phyloP scores from a whole-genome alignment of 2,329 filamentous ascomycete genomes.

The Penicillium sp. region DNA sequence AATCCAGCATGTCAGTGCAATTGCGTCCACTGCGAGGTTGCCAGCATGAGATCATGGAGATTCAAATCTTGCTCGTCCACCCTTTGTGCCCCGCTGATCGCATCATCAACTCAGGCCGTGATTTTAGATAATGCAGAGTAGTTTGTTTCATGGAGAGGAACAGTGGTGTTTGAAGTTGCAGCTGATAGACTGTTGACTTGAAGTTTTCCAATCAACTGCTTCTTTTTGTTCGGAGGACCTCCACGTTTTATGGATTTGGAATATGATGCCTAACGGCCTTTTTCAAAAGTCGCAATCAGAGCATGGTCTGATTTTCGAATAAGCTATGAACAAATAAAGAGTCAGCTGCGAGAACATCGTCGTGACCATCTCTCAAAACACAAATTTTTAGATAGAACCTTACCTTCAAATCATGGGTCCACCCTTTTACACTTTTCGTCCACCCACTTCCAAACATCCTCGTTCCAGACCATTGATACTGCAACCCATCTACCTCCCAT shows the following conservation, averaged over 20 bases:
- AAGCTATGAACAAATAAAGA: not conserved
- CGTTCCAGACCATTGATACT: not conserved
- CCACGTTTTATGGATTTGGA: not conserved
- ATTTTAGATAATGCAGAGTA: not conserved
- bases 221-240: not conserved
- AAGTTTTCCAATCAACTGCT: not conserved
- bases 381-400: not conserved
- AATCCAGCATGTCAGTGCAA: not conserved
- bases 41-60: not conserved
- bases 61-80: not conserved
- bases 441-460: not conserved
- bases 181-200: not conserved
- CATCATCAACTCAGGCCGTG: not conserved
- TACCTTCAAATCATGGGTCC: not conserved
- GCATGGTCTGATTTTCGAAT: not conserved
- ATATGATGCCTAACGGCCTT: not conserved
- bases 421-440: not conserved
- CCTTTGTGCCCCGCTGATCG: not conserved
- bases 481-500: not conserved
- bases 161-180: not conserved
- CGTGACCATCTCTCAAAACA: not conserved
- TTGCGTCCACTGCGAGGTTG: not conserved
- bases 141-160: not conserved
- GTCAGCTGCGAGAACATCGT: not conserved
- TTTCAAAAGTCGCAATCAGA: not conserved